Conservation (phyloP, 352 stramenopile genomes). For the Pythium sp. region DNA sequence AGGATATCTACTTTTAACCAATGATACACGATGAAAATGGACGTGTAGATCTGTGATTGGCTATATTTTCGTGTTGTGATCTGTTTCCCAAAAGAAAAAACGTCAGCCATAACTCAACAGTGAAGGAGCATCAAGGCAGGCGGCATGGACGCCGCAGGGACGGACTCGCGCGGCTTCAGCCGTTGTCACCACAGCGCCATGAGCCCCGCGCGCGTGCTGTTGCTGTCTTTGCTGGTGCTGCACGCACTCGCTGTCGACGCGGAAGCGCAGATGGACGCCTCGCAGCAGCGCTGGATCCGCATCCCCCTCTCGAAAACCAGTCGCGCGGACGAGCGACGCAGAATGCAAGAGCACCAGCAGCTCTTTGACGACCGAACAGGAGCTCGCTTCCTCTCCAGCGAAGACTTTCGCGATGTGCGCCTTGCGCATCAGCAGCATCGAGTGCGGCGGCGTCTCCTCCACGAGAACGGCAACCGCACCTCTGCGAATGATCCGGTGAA, state of each 20-base stretch:
- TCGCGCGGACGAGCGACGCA: conserved; percentile 2
- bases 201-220: neutral
- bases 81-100: neutral
- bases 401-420: conserved; percentile 18
- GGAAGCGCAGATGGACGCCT: neutral
- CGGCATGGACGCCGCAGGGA: conserved; percentile 9
- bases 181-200: neutral
- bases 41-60: neutral
- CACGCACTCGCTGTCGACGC: neutral
- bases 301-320: conserved; percentile 22
- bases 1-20: neutral
- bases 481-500: conserved; percentile 11
- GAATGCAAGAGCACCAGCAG: conserved; percentile 1
- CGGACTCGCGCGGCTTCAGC: neutral
- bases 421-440: conserved; percentile 44
- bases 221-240: neutral
- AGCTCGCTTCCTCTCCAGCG: conserved; percentile 5
- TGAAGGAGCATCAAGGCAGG: neutral
- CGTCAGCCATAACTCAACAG: conserved; percentile 3
- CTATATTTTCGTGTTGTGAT: neutral
- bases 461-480: conserved; percentile 8
- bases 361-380: conserved; percentile 8
- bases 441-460: conserved; percentile 36
- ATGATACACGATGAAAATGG: neutral
- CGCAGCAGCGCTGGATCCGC: conserved; percentile 17